phyloP scores from a whole-genome alignment of 148 eudicot species.

The Camellia lanceoleosa region DNA sequence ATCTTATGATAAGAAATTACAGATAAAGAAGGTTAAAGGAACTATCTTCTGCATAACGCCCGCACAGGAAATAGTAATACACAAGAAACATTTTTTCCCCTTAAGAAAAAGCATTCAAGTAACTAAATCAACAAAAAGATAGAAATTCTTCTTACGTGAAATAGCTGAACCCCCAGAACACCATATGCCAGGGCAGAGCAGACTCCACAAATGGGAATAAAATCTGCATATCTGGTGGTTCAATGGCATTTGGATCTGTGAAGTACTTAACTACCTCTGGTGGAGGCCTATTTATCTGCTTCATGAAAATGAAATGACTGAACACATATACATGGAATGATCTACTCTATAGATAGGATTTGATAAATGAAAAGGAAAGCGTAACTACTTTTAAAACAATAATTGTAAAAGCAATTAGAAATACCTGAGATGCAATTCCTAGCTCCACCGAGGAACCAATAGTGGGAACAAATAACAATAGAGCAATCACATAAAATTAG shows the following conservation, averaged over 20 bases:
- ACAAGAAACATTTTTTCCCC: not conserved
- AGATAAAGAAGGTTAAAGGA: too few relatives aligned
- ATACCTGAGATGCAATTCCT: conserved; percentile 99
- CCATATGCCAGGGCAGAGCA: conserved; percentile 97
- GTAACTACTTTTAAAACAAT: conserved; percentile 2
- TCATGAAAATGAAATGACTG: conserved; percentile 6
- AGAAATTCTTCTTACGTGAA: conserved; percentile 71
- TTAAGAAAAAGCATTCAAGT: not conserved
- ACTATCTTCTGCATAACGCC: not conserved
- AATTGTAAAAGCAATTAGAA: not conserved
- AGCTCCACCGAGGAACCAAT: conserved; percentile 97
- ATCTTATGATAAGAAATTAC: too few relatives aligned
- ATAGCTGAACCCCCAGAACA: conserved; percentile 87
- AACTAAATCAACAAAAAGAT: conserved; percentile 3
- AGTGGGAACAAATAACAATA: conserved; percentile 80
- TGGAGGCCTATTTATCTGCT: conserved; percentile 91
- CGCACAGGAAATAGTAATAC: not conserved
- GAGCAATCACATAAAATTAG: conserved; percentile 93
- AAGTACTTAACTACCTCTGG: conserved; percentile 95
- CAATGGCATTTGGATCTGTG: conserved; percentile 94
- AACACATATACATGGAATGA: conserved; percentile 1
- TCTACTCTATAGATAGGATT: not conserved
- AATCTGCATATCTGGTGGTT: conserved; percentile 96
- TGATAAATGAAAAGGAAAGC: not conserved
- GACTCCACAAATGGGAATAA: conserved; percentile 91